Evolutionary conservation across 805 yeast genomes (phyloP).

Genomic region (Kuraishia ogatae): DNA sequence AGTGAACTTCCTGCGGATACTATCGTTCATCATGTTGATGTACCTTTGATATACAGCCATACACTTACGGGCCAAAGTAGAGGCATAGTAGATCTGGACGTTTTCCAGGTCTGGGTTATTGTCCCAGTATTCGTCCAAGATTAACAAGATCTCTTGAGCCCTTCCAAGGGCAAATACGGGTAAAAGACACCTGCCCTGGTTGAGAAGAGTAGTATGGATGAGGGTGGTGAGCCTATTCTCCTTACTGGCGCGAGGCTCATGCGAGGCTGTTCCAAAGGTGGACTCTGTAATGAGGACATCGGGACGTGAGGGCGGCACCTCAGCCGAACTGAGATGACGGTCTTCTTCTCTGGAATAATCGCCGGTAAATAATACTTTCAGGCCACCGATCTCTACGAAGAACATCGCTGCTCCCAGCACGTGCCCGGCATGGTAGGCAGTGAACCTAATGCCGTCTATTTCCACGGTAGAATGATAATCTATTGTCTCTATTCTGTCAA

Average conservation of each 20-base stretch:
- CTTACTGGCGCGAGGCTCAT: slow-evolving; percentile 81
- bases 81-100: slow-evolving; percentile 83
- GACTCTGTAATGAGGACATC: slow-evolving; percentile 91
- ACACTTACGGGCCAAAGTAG: slow-evolving; percentile 89
- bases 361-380: slow-evolving; percentile 86
- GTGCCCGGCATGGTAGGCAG: slow-evolving; percentile 99
- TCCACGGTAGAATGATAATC: slow-evolving; percentile 95
- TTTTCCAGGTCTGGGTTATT: slow-evolving; percentile 73
- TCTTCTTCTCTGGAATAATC: slow-evolving; percentile 95
- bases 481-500: slow-evolving; percentile 85
- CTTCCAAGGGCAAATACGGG: slow-evolving; percentile 97
- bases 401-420: slow-evolving; percentile 99
- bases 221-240: slow-evolving; percentile 74
- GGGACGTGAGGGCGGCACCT: slow-evolving; percentile 80
- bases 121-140: slow-evolving; percentile 93
- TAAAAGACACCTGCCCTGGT: slow-evolving; percentile 85
- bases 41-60: slow-evolving; percentile 96
- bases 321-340: slow-evolving; percentile 92
- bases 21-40: slow-evolving; percentile 95
- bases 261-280: slow-evolving; percentile 96
- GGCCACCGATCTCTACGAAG: slow-evolving; percentile 88
- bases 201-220: slow-evolving; percentile 73
- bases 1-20: slow-evolving; percentile 64
- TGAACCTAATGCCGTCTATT: slow-evolving; percentile 87
- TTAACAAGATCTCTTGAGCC: slow-evolving; percentile 87